These are phyloP conservation scores for Eruca vesicaria DNA, from an alignment of 441 rosid genomes.

Conservation along the genomic window DNA sequence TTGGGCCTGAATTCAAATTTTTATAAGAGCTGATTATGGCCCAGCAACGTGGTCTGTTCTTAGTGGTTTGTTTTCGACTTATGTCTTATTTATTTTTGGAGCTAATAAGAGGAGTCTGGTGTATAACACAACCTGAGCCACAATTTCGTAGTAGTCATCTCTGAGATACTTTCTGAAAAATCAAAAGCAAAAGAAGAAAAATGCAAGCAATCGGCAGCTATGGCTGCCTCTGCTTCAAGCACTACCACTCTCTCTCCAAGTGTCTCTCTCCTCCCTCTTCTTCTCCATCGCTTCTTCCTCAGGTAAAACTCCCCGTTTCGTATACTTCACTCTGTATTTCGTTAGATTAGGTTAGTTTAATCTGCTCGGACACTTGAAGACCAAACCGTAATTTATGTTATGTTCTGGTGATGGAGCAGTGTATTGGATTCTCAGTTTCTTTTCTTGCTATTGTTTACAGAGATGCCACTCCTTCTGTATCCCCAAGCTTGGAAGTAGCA, in stretches of 20 bases:
- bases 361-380: too few relatives aligned
- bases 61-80: not conserved
- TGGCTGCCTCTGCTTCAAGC: constrained; percentile 35
- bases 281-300: constrained; percentile 34
- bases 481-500: constrained; percentile 46
- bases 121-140: constrained; percentile 29
- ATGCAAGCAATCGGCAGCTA: constrained; percentile 36
- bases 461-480: constrained; percentile 49
- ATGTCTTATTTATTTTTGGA: not conserved
- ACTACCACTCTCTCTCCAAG: constrained; percentile 34
- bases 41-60: not conserved
- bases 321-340: not conserved
- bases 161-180: constrained; percentile 9
- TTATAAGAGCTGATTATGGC: too few relatives aligned
- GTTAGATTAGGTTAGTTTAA: not conserved
- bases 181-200: not conserved
- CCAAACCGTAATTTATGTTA: not conserved
- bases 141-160: constrained; percentile 25
- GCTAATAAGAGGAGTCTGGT: not conserved
- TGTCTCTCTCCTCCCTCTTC: constrained; percentile 33
- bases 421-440: not conserved
- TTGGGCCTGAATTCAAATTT: too few relatives aligned
- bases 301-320: constrained; percentile 29
- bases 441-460: constrained; percentile 35
- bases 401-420: not conserved